phyloP scores from a whole-genome alignment of 2,329 filamentous ascomycete species.

The Microcera coccophila region DNA sequence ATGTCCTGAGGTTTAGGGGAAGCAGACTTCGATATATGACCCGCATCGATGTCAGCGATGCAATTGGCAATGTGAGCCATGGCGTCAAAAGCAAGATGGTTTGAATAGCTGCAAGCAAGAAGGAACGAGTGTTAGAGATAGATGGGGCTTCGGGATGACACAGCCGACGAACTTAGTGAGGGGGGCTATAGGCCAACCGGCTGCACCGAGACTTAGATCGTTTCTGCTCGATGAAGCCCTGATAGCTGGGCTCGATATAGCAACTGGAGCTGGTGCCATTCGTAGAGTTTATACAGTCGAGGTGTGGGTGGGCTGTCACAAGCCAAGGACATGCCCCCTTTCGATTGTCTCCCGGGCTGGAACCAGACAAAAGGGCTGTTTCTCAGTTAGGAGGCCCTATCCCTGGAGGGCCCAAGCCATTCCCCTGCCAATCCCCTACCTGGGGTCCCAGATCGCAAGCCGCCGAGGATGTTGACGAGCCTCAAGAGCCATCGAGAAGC shows the following conservation, averaged over 20 bases:
- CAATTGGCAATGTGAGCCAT: conserved; percentile 63
- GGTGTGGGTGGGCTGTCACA: conserved; percentile 20
- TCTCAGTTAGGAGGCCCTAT: conserved; percentile 20
- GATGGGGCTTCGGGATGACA: conserved; percentile 21
- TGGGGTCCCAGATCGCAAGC: background rate
- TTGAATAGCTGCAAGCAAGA: conserved; percentile 16
- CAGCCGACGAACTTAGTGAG: conserved; percentile 17
- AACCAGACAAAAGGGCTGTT: conserved; percentile 13
- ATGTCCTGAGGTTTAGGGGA: conserved; percentile 45
- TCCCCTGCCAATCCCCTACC: background rate
- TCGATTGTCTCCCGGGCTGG: conserved; percentile 17
- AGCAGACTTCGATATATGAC: conserved; percentile 49
- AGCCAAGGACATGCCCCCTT: conserved; percentile 21
- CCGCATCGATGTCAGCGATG: conserved; percentile 48
- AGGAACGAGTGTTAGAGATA: conserved; percentile 25
- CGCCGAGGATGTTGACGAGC: background rate
- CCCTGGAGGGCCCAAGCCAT: conserved; percentile 2
- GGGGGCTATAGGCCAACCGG: conserved; percentile 19
- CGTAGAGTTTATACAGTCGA: conserved; percentile 23
- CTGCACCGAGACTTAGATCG: conserved; percentile 20
- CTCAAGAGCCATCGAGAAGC: conserved; percentile 23
- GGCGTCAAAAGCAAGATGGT: conserved; percentile 25
- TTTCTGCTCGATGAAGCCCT: conserved; percentile 24
- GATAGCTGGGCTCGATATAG: conserved; percentile 15
- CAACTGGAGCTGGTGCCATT: conserved; percentile 15